These are phyloP conservation scores for Conticribra weissflogii DNA, from an alignment of 108 stramenopile species.

Conservation along the genomic window DNA sequence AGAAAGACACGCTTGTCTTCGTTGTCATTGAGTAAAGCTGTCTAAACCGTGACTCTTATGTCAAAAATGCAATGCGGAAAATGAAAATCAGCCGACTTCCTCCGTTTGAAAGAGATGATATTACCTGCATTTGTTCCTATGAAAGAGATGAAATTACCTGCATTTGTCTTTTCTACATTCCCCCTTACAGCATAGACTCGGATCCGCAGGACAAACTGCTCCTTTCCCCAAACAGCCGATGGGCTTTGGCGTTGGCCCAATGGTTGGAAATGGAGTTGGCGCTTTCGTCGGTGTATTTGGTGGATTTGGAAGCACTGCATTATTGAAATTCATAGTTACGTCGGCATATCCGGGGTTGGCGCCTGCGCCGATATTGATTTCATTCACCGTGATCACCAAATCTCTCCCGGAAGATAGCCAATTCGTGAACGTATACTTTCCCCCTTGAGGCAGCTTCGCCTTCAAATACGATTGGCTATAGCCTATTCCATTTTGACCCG, in stretches of 20 bases:
- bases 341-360: conserved; percentile 13
- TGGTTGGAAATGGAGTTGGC: conserved; percentile 7
- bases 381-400: not conserved
- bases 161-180: no score
- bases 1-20: no score
- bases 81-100: no score
- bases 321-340: conserved; percentile 6
- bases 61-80: no score
- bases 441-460: conserved; percentile 3
- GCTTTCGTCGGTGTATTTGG: conserved; percentile 3
- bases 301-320: not conserved
- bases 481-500: conserved; percentile 23
- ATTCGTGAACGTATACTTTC: conserved; percentile 3
- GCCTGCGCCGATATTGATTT: not conserved
- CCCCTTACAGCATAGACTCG: no score
- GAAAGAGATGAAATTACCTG: no score
- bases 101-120: no score
- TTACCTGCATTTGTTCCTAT: no score
- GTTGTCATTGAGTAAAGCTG: no score
- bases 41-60: no score
- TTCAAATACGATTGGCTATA: conserved; percentile 20
- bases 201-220: no score
- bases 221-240: no score
- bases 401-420: conserved; percentile 11
- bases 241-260: conserved; percentile 7